Conservation (phyloP, 805 yeast species). For the Hanseniaspora vineae region DNA sequence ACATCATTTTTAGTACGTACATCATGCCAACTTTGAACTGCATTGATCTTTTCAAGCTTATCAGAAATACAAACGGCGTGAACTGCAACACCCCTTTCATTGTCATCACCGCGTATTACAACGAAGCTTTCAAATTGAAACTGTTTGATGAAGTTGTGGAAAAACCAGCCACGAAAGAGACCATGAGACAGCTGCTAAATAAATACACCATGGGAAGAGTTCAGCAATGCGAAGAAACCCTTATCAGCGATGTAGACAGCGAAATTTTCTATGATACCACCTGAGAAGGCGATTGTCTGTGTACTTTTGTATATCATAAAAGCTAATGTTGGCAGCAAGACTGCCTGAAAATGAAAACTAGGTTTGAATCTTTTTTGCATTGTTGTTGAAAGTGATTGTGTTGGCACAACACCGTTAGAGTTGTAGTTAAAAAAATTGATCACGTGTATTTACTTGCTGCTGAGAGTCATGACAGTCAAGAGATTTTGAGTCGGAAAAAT, state of each 20-base stretch:
- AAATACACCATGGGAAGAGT: slow-evolving; percentile 21
- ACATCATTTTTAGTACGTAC: slow-evolving; percentile 66
- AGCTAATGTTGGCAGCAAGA: no score
- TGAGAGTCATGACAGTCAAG: no score
- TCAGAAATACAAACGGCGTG: slow-evolving; percentile 62
- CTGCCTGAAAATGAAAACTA: no score
- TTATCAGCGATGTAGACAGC: slow-evolving; percentile 22
- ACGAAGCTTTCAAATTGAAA: slow-evolving; percentile 45
- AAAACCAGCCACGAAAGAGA: slow-evolving; percentile 39
- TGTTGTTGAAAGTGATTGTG: no score
- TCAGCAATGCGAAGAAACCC: slow-evolving; percentile 20
- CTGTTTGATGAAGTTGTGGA: slow-evolving; percentile 59
- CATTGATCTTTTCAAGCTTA: slow-evolving; percentile 62
- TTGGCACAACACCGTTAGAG: no score
- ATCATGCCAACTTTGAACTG: slow-evolving; percentile 56
- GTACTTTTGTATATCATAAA: no score
- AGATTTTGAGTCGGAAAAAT: no score
- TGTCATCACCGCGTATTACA: slow-evolving; percentile 57
- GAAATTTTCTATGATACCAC: slow-evolving; percentile 2
- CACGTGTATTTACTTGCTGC: no score
- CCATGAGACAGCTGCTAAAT: slow-evolving; percentile 17
- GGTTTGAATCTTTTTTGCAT: no score
- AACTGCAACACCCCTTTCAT: slow-evolving; percentile 69
- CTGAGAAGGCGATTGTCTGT: neutral
- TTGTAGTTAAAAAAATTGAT: no score